phyloP scores from a whole-genome alignment of 768 basidiomycete species.

The Suillus lakei region DNA sequence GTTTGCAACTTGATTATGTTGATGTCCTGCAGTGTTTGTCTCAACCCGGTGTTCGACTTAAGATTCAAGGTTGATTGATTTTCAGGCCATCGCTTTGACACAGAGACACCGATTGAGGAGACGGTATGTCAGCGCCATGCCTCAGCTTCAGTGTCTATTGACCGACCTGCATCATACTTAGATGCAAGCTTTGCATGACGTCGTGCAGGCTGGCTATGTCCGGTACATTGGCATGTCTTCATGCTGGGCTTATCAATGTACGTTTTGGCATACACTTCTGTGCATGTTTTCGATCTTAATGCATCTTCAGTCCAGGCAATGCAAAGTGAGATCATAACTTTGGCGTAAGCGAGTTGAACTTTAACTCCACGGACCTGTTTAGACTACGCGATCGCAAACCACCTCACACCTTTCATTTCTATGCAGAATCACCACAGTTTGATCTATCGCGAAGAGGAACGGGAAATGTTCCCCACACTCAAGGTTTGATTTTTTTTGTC shows the following conservation, averaged over 20 bases:
- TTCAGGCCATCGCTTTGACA: conserved; percentile 39
- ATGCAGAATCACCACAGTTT: conserved; percentile 74
- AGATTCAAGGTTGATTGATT: conserved; percentile 22
- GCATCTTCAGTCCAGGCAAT: conserved; percentile 50
- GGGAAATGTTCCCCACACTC: conserved; percentile 65
- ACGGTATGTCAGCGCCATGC: conserved; percentile 44
- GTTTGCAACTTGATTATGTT: conserved; percentile 77
- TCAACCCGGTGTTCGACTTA: neutral
- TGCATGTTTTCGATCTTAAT: neutral
- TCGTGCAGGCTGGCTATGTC: conserved; percentile 67
- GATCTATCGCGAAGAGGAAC: conserved; percentile 68
- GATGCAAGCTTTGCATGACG: conserved; percentile 74
- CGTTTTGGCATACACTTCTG: conserved; percentile 14
- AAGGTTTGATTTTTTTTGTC: conserved; percentile 39
- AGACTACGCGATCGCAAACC: conserved; percentile 67
- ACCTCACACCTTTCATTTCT: conserved; percentile 64
- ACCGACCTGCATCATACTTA: conserved; percentile 19
- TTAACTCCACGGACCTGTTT: neutral
- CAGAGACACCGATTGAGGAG: conserved; percentile 31
- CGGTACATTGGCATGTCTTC: conserved; percentile 65
- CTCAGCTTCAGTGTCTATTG: neutral
- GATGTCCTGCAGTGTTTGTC: conserved; percentile 71
- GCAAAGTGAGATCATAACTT: conserved; percentile 49
- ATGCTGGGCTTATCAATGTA: conserved; percentile 61
- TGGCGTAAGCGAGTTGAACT: neutral